A percentile compares a stretch with the other conserved stretches of the same genome.
Evolutionary conservation across 2,329 filamentous ascomycete genomes (phyloP).

Genomic region (Coniochaeta sp.): DNA sequence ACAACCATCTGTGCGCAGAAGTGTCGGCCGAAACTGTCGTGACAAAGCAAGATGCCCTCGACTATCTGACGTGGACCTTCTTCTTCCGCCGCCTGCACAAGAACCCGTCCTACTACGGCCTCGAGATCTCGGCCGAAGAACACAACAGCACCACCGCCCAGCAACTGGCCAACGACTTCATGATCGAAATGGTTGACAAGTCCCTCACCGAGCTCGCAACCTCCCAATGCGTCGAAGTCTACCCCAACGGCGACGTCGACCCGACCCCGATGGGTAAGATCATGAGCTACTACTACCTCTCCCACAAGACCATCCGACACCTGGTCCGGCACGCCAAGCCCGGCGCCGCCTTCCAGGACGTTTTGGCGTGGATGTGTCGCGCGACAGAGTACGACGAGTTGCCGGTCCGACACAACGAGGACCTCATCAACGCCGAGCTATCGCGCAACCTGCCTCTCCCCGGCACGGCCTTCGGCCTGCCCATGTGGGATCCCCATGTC

Average conservation of each 20-base stretch:
- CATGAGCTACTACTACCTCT: conserved; percentile 98
- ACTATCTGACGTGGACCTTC: conserved; percentile 98
- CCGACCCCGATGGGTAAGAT: conserved; percentile 91
- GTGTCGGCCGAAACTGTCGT: conserved; percentile 87
- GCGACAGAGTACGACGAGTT: conserved; percentile 97
- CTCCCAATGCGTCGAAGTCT: conserved; percentile 76
- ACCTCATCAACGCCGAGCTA: conserved; percentile 89
- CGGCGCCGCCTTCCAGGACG: conserved; percentile 71
- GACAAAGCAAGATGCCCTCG: conserved; percentile 93
- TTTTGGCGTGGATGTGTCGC: conserved; percentile 83
- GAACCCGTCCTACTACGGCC: conserved; percentile 95
- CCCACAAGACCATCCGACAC: conserved; percentile 87
- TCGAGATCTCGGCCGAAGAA: conserved; percentile 87
- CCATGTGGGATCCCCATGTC: conserved; percentile 98
- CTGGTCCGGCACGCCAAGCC: conserved; percentile 71
- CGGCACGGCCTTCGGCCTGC: conserved; percentile 57
- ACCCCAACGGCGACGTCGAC: conserved; percentile 83
- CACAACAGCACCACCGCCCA: conserved; percentile 84
- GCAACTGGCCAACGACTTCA: conserved; percentile 83
- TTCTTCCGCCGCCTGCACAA: conserved; percentile 97
- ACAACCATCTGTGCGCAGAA: conserved; percentile 94
- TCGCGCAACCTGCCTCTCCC: conserved; percentile 69
- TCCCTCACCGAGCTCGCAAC: conserved; percentile 75
- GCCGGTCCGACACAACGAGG: conserved; percentile 95
- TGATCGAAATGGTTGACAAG: conserved; percentile 85